phyloP scores from a whole-genome alignment of 805 yeast genomes.

The Teunomyces lycoperdinae region DNA sequence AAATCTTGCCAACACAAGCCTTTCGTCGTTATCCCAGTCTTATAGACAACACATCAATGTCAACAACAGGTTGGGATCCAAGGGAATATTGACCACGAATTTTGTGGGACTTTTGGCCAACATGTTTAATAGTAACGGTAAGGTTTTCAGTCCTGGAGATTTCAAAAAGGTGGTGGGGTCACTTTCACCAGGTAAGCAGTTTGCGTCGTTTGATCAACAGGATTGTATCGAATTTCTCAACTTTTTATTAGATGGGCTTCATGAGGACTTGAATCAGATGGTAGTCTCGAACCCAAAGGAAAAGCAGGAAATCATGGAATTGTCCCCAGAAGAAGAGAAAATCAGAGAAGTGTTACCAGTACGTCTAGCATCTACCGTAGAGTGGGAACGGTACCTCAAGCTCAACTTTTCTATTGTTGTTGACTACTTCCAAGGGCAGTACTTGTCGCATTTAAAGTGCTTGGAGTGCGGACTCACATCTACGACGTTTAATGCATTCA shows the following conservation, averaged over 20 bases:
- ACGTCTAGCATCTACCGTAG: slow-evolving; percentile 79
- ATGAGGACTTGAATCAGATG: slow-evolving; percentile 81
- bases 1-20: slow-evolving; percentile 14
- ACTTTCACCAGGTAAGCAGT: slow-evolving; percentile 55
- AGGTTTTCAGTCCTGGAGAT: slow-evolving; percentile 53
- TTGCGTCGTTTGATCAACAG: slow-evolving; percentile 71
- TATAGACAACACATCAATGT: slow-evolving; percentile 69
- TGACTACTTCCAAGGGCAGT: slow-evolving; percentile 86
- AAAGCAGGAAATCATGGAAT: slow-evolving; percentile 42
- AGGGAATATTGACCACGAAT: slow-evolving; percentile 70
- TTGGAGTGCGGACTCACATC: slow-evolving; percentile 71
- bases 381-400: slow-evolving; percentile 86
- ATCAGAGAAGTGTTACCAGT: slow-evolving; percentile 70
- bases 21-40: slow-evolving; percentile 36
- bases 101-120: slow-evolving; percentile 60
- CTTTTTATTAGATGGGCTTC: slow-evolving; percentile 70
- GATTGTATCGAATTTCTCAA: slow-evolving; percentile 83
- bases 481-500: slow-evolving; percentile 81
- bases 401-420: slow-evolving; percentile 78
- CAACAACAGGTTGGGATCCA: slow-evolving; percentile 72
- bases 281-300: slow-evolving; percentile 27
- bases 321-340: slow-evolving; percentile 60
- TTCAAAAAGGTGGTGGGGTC: slow-evolving; percentile 70
- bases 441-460: slow-evolving; percentile 74
- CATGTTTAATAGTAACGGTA: slow-evolving; percentile 48